phyloP scores from a whole-genome alignment of 2,329 filamentous ascomycete genomes.

The Neoscytalidium dimidiatum region DNA sequence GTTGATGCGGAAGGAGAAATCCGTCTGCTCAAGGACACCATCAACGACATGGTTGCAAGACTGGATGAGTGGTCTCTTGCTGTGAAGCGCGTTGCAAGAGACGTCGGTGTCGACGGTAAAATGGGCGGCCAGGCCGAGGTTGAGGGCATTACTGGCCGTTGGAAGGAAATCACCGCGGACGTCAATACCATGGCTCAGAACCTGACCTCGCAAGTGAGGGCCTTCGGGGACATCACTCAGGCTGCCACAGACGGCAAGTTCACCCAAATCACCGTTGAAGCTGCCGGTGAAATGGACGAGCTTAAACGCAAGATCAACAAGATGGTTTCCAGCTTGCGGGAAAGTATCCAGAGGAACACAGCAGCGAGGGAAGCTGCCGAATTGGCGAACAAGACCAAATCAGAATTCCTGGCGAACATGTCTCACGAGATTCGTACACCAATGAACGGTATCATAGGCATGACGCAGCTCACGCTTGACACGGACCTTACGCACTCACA shows the following conservation, averaged over 20 bases:
- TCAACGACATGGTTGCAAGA: conserved; percentile 98
- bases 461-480: conserved; percentile 95
- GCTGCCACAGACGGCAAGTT: conserved; percentile 96
- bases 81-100: conserved; percentile 91
- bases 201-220: conserved; percentile 92
- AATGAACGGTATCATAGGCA: conserved; percentile 97
- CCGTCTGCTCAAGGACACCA: conserved; percentile 88
- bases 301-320: conserved; percentile 99
- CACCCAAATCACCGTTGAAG: conserved; percentile 94
- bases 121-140: conserved; percentile 98
- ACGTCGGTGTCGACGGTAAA: conserved; percentile 96
- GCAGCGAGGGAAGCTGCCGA: conserved; percentile 94
- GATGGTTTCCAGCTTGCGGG: conserved; percentile 94
- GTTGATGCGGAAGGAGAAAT: conserved; percentile 96
- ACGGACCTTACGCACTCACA: conserved; percentile 93
- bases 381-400: conserved; percentile 96
- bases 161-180: conserved; percentile 98
- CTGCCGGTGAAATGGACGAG: conserved; percentile 98
- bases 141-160: conserved; percentile 86
- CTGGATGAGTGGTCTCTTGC: conserved; percentile 95
- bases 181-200: conserved; percentile 88
- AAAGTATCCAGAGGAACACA: conserved; percentile 96
- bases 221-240: conserved; percentile 98
- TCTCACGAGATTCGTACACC: conserved; percentile 97
- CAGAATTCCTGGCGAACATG: conserved; percentile 98